Base-by-base conservation (phyloP, 2,329 filamentous ascomycete genomes). In the Neofusicoccum ribis region DNA sequence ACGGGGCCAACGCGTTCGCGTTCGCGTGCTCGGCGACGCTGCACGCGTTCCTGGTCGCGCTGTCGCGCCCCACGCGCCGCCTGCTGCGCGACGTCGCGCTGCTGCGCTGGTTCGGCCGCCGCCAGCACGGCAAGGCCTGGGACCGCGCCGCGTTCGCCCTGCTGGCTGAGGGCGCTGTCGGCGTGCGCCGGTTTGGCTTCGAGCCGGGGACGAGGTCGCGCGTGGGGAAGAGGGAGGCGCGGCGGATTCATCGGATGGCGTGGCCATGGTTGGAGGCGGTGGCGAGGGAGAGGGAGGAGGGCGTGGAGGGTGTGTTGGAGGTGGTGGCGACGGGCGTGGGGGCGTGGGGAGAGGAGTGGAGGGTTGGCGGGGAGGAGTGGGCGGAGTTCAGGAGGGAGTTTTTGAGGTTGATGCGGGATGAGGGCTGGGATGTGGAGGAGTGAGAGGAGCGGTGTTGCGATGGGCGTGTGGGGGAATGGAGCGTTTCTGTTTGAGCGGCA, bases 181-280 rank as follows among this genome's bases (percentile, higher is more conserved):
- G 76, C 31, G 65, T 78, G 37, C 66, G 70, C n/a, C 65, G 66
- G 6, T 68, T 78, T 15, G 63, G 65, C 9, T 66, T 77, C 17
- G 67, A 65, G 5, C 36, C 3, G 0, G 39, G 71, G 3, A 58
- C 66, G 5, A 68, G 59, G 20, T 52, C 63, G 14, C 8, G 37
- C 5, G 20, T 62, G 0, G 9, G 66, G 41, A 5, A 17, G n/a
- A 20, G 56, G 15, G 41, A 37, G 6, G 76, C 75, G 3, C 70
- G 69, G 6, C 70, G 73, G 27, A 50, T 78, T 27, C 78, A 76
- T 63, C 76, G 75, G 7, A 71, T 76, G 49, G 74, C 70, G 0
- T 76, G 76, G 39, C 71, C 72, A 5, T 79, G 76, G 76, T 68
- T 79, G 7, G 77, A 79, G 54, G 72, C 73, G 1, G 68, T 77